Conservation (phyloP, 2,329 filamentous ascomycete genomes). For the Pyrenophora seminiperda region DNA sequence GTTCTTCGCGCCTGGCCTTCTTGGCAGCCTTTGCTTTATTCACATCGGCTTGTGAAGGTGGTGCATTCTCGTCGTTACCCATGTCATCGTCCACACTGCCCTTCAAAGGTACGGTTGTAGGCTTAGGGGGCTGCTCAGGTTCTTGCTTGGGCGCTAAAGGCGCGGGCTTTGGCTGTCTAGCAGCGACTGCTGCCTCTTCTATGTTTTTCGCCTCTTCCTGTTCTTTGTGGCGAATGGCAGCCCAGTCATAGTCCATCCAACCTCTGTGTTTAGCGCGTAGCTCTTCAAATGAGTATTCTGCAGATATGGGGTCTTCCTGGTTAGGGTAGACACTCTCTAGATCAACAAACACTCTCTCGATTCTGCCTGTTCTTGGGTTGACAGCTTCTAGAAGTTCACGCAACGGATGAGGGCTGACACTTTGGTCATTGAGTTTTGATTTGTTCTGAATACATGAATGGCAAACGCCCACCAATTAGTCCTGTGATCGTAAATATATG, state of each 20-base stretch:
- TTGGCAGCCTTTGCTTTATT: slow-evolving; percentile 62
- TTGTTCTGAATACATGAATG: slow-evolving; percentile 58
- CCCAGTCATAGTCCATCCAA: slow-evolving; percentile 63
- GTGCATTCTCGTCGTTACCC: slow-evolving; percentile 55
- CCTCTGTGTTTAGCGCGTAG: slow-evolving; percentile 79
- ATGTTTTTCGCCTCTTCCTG: slow-evolving; percentile 33
- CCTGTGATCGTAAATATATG: slow-evolving; percentile 61
- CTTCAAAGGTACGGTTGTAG: slow-evolving; percentile 41
- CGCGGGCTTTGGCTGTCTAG: slow-evolving; percentile 15
- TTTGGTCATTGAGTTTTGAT: slow-evolving; percentile 45
- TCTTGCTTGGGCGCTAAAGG: slow-evolving; percentile 27
- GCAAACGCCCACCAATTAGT: slow-evolving; percentile 75
- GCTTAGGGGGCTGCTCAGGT: slow-evolving; percentile 23
- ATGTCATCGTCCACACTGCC: slow-evolving; percentile 41
- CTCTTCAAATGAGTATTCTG: slow-evolving; percentile 90
- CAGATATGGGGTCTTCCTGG: slow-evolving; percentile 66
- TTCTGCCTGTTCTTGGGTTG: slow-evolving; percentile 81
- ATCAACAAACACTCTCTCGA: slow-evolving; percentile 86
- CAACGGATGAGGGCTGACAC: slow-evolving; percentile 63
- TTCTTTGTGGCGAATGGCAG: slow-evolving; percentile 40
- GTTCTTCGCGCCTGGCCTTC: slow-evolving; percentile 55
- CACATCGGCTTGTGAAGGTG: slow-evolving; percentile 54
- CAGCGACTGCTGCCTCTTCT: slow-evolving; percentile 22
- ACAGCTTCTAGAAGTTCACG: slow-evolving; percentile 79
- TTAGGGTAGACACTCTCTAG: slow-evolving; percentile 84